A percentile compares a stretch with the other conserved stretches of the same genome.
phyloP scores from a whole-genome alignment of 352 stramenopile species.

The Phytopythium delawarense region DNA sequence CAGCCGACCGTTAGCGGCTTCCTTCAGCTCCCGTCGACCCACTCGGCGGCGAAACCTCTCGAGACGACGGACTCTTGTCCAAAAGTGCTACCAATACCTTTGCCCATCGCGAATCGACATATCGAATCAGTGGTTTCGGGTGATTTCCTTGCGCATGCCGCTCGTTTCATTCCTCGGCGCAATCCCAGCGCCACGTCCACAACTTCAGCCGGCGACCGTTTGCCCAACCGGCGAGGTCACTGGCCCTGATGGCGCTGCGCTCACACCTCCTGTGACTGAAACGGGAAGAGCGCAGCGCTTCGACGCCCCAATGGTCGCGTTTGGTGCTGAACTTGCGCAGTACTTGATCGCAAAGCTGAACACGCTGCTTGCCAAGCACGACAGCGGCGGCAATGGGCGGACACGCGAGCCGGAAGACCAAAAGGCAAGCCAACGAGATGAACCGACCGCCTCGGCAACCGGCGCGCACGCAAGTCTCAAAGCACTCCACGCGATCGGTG shows the following conservation, averaged over 20 bases:
- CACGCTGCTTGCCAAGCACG: background rate
- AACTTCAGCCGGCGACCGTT: background rate
- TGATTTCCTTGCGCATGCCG: background rate
- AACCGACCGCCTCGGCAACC: background rate
- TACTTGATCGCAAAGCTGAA: constrained; percentile 3
- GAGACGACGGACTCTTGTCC: too few species aligned
- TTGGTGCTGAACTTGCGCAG: background rate
- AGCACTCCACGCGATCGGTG: background rate
- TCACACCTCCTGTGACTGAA: background rate
- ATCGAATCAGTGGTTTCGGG: background rate
- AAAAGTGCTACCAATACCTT: too few species aligned
- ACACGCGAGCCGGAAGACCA: background rate
- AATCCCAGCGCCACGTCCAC: background rate
- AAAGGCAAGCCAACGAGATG: background rate
- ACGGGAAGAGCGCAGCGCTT: background rate
- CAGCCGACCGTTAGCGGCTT: background rate
- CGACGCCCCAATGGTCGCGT: background rate
- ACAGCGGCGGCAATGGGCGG: background rate
- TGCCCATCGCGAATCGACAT: background rate
- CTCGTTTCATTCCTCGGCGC: background rate
- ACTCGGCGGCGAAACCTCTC: background rate
- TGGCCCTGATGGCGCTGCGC: too few species aligned
- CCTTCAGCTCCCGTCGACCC: background rate
- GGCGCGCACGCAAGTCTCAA: background rate
- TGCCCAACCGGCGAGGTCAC: too few species aligned